Percentiles rank a stretch among this genome's conserved stretches.
phyloP scores from a whole-genome alignment of 352 stramenopile species.

The Phytophthora colocasiae region DNA sequence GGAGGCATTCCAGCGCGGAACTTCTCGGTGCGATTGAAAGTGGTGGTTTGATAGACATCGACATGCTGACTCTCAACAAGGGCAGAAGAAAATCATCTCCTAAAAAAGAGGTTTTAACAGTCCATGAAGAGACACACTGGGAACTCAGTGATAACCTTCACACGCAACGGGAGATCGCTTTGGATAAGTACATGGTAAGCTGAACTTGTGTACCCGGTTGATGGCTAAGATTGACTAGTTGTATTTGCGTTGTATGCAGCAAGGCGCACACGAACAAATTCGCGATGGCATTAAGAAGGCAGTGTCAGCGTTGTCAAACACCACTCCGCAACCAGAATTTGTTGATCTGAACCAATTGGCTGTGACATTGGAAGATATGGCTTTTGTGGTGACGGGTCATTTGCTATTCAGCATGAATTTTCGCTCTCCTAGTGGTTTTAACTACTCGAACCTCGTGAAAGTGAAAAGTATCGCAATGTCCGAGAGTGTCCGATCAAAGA shows the following conservation, averaged over 20 bases:
- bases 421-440: conserved; percentile 75
- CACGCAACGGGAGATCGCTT: conserved; percentile 63
- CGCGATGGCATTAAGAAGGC: conserved; percentile 57
- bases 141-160: conserved; percentile 41
- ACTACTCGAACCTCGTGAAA: conserved; percentile 80
- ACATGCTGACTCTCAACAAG: conserved; percentile 38
- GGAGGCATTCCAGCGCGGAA: conserved; percentile 69
- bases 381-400: conserved; percentile 76
- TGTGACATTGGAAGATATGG: conserved; percentile 71
- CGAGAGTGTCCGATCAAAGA: conserved; percentile 65
- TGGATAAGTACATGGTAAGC: conserved; percentile 83
- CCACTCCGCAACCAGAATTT: conserved; percentile 32
- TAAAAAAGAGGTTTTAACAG: conserved; percentile 26
- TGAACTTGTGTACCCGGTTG: not conserved
- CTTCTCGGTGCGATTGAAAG: conserved; percentile 71
- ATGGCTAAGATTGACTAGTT: conserved; percentile 7
- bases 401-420: conserved; percentile 88
- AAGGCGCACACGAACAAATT: conserved; percentile 69
- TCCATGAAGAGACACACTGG: conserved; percentile 35
- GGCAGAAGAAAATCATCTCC: conserved; percentile 20
- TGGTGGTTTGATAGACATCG: conserved; percentile 50
- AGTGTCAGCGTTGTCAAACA: conserved; percentile 41
- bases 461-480: conserved; percentile 84
- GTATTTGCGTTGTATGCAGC: conserved; percentile 38
- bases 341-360: conserved; percentile 55